phyloP scores from a whole-genome alignment of 2,329 filamentous ascomycete genomes.

The Calonectria pauciramosa region DNA sequence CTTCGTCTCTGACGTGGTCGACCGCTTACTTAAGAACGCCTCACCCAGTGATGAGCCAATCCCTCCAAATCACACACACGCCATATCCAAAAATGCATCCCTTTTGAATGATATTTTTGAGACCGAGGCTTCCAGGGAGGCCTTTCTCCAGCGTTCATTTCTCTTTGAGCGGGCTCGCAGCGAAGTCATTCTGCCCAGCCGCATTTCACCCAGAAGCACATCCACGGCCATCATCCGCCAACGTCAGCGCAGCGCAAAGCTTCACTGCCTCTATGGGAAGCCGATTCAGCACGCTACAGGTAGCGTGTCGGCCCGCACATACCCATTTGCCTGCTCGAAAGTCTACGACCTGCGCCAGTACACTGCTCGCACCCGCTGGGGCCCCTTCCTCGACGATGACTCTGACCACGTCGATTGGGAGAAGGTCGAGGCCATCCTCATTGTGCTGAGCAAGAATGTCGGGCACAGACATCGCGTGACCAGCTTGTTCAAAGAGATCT shows the following conservation, averaged over 20 bases:
- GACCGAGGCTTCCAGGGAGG: conserved; percentile 65
- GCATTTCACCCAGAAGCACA: conserved; percentile 43
- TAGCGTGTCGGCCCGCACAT: conserved; percentile 55
- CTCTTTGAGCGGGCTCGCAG: conserved; percentile 71
- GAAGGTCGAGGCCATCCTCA: conserved; percentile 81
- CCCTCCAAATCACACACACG: conserved; percentile 48
- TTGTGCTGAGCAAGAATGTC: conserved; percentile 77
- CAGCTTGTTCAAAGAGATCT: conserved; percentile 65
- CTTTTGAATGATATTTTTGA: conserved; percentile 61
- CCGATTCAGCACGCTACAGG: conserved; percentile 60
- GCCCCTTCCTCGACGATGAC: conserved; percentile 77
- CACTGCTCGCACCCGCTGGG: conserved; percentile 73
- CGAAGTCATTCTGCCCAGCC: conserved; percentile 45
- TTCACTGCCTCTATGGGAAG: conserved; percentile 79
- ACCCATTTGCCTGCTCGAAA: conserved; percentile 74
- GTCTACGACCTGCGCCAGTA: conserved; percentile 83
- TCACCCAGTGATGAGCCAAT: conserved; percentile 50
- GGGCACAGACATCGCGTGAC: conserved; percentile 60
- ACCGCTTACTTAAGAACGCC: conserved; percentile 60
- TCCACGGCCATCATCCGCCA: conserved; percentile 61
- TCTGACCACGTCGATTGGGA: conserved; percentile 80
- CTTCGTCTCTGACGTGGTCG: conserved; percentile 63
- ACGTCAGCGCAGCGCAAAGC: conserved; percentile 76
- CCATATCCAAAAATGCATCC: conserved; percentile 62
- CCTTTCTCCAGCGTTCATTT: conserved; percentile 75